phyloP scores from a whole-genome alignment of 257 asterid species.

The Knoxia roxburghii region DNA sequence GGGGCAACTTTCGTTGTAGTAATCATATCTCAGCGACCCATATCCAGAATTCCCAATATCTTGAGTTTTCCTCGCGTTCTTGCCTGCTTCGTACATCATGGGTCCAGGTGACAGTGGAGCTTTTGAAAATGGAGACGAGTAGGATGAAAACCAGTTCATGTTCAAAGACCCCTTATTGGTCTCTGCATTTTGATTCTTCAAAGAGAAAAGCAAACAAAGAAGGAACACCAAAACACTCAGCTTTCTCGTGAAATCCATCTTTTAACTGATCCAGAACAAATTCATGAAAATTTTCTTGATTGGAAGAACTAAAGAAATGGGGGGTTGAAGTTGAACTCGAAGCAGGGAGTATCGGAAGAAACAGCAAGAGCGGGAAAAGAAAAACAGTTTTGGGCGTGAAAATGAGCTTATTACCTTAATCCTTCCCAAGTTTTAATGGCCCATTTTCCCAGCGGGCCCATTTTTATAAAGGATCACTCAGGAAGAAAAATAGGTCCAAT shows the following conservation, averaged over 20 bases:
- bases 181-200: slow-evolving; percentile 42
- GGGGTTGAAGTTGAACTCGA: not conserved
- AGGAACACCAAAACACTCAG: slow-evolving; percentile 42
- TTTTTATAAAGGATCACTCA: too few relatives aligned
- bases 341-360: slow-evolving; percentile 2
- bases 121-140: slow-evolving; percentile 11
- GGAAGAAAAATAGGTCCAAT: too few relatives aligned
- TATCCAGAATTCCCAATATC: slow-evolving; percentile 2
- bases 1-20: slow-evolving; percentile 52
- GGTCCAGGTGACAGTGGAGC: slow-evolving; percentile 6
- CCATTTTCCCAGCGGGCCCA: too few relatives aligned
- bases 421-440: too few relatives aligned
- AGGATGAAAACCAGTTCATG: slow-evolving; percentile 12
- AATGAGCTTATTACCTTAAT: too few relatives aligned
- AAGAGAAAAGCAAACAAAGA: slow-evolving; percentile 42
- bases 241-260: slow-evolving; percentile 45
- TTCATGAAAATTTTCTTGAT: not conserved
- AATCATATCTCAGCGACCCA: slow-evolving; percentile 41
- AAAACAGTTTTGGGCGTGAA: too few relatives aligned
- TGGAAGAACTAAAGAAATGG: not conserved
- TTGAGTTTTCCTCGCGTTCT: slow-evolving; percentile 3
- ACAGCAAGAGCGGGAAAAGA: slow-evolving; percentile 33
- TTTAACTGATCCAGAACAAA: not conserved
- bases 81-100: not conserved
- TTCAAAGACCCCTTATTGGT: slow-evolving; percentile 21